Evolutionary conservation across 2,329 filamentous ascomycete species (phyloP), one percentile per base, ranked within the genome.

Genomic region (Stagonosporopsis chrysanthemi): DNA sequence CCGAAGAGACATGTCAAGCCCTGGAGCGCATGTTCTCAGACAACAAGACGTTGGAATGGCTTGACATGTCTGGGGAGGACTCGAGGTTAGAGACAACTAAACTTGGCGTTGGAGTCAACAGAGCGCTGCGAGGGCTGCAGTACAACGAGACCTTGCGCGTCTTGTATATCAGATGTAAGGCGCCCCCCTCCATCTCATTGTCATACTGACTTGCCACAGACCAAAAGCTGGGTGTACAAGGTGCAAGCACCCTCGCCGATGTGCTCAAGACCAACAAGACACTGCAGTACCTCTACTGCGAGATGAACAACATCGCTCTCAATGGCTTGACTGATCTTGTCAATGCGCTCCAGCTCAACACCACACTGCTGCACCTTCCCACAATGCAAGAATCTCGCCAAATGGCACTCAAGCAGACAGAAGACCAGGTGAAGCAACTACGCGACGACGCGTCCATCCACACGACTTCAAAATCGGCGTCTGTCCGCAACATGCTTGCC

Each of bases 41-140:
- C 49, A 91, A 91, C 59, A 80, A 80, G n/a, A 86, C 85, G 0
- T 77, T 91, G 2, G 81, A 87, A 63, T 86, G 87, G 69, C 76
- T 91, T 12, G 86, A 90, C 69, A 87, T 91, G 41, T 90, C 88
- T 24, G 88, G 88, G 8, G 88, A 90, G 66, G 86, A 88, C 62
- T 88, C 88, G 6, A 84, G 89, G 64, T 74, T 91, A n/a, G 88
- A 90, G 66, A 86, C 86, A 4, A 87, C 87, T 3, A 84, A 87
- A 45, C 86, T 90, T 60, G 88, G 88, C 15, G 85, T 87, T 52
- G 88, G 88, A 2, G 81, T 91, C 57, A 90, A 89, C 64, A 80
- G 85, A 50, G 87, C 88, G 17, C 75, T 91, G 56, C 82, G 81
- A 17, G 88, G 88, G 4, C 75, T 91, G 60, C 86, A 87, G 67